Conservation (phyloP, 169 alveolate species). For the Cryptosporidium ryanae region DNA sequence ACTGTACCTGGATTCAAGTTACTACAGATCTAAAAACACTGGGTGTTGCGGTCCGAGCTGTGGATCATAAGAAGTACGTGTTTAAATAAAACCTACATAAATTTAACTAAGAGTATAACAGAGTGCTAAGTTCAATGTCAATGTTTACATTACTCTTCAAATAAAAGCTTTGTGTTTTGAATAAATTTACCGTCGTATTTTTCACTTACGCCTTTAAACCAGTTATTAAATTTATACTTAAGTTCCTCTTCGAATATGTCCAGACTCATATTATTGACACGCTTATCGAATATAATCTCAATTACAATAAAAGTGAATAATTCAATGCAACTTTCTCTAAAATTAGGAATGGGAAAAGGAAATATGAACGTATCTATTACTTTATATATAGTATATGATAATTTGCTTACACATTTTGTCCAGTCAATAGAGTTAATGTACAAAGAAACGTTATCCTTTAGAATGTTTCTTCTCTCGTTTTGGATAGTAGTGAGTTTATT, state of each 20-base stretch:
- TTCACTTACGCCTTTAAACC: background rate
- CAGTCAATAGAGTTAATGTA: conserved; percentile 36
- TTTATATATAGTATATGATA: conserved; percentile 8
- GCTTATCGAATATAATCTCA: conserved; percentile 22
- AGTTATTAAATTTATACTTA: conserved; percentile 3
- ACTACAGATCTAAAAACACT: conserved; percentile 61
- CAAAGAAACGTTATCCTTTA: conserved; percentile 22
- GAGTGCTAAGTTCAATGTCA: background rate
- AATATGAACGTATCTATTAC: conserved; percentile 45
- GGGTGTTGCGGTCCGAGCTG: conserved; percentile 67
- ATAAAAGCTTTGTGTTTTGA: conserved; percentile 38
- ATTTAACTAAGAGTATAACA: background rate
- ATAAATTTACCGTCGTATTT: conserved; percentile 33
- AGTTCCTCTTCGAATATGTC: conserved; percentile 31
- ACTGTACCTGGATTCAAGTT: conserved; percentile 53
- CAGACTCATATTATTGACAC: background rate
- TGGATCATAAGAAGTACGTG: conserved; percentile 2
- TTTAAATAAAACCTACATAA: background rate
- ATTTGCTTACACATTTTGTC: conserved; percentile 5
- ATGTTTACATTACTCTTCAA: conserved; percentile 21
- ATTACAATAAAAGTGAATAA: conserved; percentile 35
- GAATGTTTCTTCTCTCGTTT: conserved; percentile 26
- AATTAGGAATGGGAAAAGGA: conserved; percentile 49
- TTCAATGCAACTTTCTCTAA: conserved; percentile 16
- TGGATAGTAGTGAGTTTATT: conserved; percentile 17